phyloP scores from a whole-genome alignment of 352 stramenopile genomes.

The Phytopythium mirpurense region DNA sequence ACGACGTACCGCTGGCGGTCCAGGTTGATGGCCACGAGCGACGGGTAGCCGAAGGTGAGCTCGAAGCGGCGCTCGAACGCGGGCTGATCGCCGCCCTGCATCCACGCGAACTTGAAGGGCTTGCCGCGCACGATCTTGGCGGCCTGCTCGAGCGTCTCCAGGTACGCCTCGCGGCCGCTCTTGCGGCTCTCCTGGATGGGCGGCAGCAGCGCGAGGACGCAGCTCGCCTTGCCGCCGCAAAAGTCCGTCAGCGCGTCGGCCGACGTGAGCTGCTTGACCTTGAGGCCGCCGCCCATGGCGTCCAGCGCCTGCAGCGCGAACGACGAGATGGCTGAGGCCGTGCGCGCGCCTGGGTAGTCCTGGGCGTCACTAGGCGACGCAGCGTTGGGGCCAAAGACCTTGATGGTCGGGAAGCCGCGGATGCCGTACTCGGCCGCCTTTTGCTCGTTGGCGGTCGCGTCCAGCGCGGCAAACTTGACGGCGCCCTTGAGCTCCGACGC shows the following conservation, averaged over 20 bases:
- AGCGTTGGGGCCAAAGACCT: conserved; percentile 87
- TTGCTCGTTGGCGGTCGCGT: conserved; percentile 90
- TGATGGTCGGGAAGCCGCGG: conserved; percentile 93
- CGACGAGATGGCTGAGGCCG: conserved; percentile 72
- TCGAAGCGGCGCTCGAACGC: conserved; percentile 82
- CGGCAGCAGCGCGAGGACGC: conserved; percentile 85
- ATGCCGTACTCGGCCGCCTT: conserved; percentile 88
- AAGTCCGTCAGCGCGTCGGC: conserved; percentile 62
- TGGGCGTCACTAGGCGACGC: conserved; percentile 46
- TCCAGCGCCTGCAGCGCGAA: conserved; percentile 77
- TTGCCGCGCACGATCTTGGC: conserved; percentile 87
- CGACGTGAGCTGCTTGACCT: conserved; percentile 79
- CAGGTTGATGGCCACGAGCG: conserved; percentile 85
- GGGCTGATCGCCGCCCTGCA: conserved; percentile 84
- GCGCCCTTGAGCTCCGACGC: conserved; percentile 82
- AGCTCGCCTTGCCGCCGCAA: conserved; percentile 87
- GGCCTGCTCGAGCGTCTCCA: conserved; percentile 73
- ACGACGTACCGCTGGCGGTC: conserved; percentile 83
- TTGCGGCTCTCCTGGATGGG: conserved; percentile 89
- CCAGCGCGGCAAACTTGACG: conserved; percentile 90
- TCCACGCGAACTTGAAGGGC: conserved; percentile 90
- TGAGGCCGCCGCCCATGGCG: conserved; percentile 58
- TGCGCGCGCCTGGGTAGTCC: conserved; percentile 88
- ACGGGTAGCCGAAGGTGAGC: conserved; percentile 90
- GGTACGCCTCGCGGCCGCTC: conserved; percentile 72